These are phyloP conservation scores for Mycena venus DNA, from an alignment of 768 basidiomycete species.

Conservation along the genomic window DNA sequence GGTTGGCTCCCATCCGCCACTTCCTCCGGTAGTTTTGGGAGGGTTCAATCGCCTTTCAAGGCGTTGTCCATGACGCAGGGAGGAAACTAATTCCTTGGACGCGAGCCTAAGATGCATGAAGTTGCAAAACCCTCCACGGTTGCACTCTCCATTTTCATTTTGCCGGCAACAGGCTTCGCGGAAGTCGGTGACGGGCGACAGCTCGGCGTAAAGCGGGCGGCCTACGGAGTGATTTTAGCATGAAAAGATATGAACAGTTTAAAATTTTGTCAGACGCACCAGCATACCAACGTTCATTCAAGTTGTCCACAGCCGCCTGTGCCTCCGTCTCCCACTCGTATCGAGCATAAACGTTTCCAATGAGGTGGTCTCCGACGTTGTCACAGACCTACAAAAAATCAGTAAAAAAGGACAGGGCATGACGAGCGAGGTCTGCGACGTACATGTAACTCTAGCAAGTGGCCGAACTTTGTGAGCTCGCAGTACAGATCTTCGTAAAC, in stretches of 20 bases:
- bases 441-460: constrained; percentile 95
- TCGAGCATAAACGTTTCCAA: constrained; percentile 97
- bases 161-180: constrained; percentile 98
- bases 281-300: constrained; percentile 99
- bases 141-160: constrained; percentile 98
- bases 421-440: constrained; percentile 41
- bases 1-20: constrained; percentile 88
- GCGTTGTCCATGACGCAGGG: constrained; percentile 85
- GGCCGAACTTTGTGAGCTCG: constrained; percentile 94
- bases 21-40: constrained; percentile 69
- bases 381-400: constrained; percentile 81
- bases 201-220: constrained; percentile 94
- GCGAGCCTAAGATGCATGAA: constrained; percentile 97
- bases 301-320: constrained; percentile 89
- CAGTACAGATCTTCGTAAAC: constrained; percentile 97
- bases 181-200: constrained; percentile 98
- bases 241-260: not conserved
- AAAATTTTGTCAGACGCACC: constrained; percentile 68
- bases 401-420: constrained; percentile 17
- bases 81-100: constrained; percentile 84
- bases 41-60: constrained; percentile 86
- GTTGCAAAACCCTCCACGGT: constrained; percentile 98
- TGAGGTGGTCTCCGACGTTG: constrained; percentile 99
- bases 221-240: constrained; percentile 59
- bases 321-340: constrained; percentile 99